Evolutionary conservation across 306 rosid genomes (phyloP).

Genomic region (Trichosanthes cucumerina): DNA sequence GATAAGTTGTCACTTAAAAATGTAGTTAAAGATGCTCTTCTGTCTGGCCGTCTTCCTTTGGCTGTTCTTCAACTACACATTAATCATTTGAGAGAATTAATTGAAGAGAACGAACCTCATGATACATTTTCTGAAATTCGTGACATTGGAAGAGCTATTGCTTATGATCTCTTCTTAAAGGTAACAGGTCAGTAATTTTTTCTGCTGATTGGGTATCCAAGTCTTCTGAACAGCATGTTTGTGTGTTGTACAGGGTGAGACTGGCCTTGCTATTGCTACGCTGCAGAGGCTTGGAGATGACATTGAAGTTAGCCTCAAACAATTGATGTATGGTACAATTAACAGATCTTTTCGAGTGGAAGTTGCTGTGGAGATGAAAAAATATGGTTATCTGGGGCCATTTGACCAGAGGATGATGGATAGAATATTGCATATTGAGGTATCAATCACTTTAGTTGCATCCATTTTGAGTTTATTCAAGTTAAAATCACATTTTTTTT

Average conservation of each 20-base stretch:
- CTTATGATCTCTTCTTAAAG: conserved; percentile 93
- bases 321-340: conserved; percentile 79
- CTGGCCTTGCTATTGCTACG: conserved; percentile 81
- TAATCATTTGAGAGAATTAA: conserved; percentile 49
- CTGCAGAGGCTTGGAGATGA: conserved; percentile 93
- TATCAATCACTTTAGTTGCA: conserved; percentile 22
- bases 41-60: conserved; percentile 92
- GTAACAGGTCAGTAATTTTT: conserved; percentile 29
- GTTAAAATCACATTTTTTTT: background rate
- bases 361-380: conserved; percentile 72
- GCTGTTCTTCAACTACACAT: conserved; percentile 97
- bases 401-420: conserved; percentile 80
- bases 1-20: conserved; percentile 74
- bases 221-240: conserved; percentile 10
- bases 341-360: conserved; percentile 69
- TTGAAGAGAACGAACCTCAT: conserved; percentile 52
- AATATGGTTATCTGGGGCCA: conserved; percentile 74
- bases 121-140: conserved; percentile 85
- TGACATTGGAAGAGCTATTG: conserved; percentile 92
- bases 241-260: conserved; percentile 71
- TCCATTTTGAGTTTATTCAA: conserved; percentile 10
- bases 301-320: conserved; percentile 75
- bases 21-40: conserved; percentile 87
- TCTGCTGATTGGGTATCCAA: background rate
- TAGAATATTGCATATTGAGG: conserved; percentile 72